These are phyloP conservation scores for Penicillium sp. DNA, from an alignment of 2,329 filamentous ascomycete species.

Conservation along the genomic window DNA sequence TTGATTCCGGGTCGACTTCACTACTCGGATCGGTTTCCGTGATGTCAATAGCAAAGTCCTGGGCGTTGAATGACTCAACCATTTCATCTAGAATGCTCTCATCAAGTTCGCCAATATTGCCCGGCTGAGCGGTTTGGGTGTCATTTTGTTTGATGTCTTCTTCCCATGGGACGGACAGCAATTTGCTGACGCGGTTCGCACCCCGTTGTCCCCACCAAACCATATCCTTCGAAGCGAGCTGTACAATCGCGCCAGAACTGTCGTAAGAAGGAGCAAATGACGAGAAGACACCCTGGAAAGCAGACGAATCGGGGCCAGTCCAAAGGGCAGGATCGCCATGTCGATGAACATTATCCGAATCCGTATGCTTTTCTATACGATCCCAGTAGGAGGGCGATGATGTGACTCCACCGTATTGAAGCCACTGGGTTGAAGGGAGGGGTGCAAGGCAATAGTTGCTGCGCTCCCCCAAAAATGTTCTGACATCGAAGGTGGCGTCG, in stretches of 20 bases:
- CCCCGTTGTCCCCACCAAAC: slow-evolving; percentile 49
- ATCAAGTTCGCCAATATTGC: slow-evolving; percentile 38
- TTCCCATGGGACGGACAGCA: slow-evolving; percentile 32
- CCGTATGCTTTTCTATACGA: slow-evolving; percentile 36
- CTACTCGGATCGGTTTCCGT: slow-evolving; percentile 17
- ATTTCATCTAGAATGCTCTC: slow-evolving; percentile 43
- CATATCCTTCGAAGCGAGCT: slow-evolving; percentile 42
- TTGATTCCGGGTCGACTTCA: slow-evolving; percentile 40
- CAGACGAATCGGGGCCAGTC: slow-evolving; percentile 34
- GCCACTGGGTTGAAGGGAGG: slow-evolving; percentile 43
- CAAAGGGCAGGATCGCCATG: slow-evolving; percentile 31
- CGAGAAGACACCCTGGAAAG: slow-evolving; percentile 47
- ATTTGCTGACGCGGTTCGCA: slow-evolving; percentile 35
- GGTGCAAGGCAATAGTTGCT: slow-evolving; percentile 42
- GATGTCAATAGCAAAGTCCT: slow-evolving; percentile 30
- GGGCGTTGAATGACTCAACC: slow-evolving; percentile 42
- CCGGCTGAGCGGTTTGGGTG: slow-evolving; percentile 24
- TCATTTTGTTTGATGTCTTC: slow-evolving; percentile 19
- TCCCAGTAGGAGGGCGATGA: slow-evolving; percentile 40
- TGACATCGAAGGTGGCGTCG: slow-evolving; percentile 38
- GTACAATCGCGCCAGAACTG: slow-evolving; percentile 44
- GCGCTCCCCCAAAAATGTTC: slow-evolving; percentile 35
- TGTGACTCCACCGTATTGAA: slow-evolving; percentile 42
- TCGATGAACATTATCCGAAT: slow-evolving; percentile 21
- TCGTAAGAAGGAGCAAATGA: slow-evolving; percentile 51